Base-by-base conservation (phyloP, 352 stramenopile species). In the Saprolegnia parasitica region DNA sequence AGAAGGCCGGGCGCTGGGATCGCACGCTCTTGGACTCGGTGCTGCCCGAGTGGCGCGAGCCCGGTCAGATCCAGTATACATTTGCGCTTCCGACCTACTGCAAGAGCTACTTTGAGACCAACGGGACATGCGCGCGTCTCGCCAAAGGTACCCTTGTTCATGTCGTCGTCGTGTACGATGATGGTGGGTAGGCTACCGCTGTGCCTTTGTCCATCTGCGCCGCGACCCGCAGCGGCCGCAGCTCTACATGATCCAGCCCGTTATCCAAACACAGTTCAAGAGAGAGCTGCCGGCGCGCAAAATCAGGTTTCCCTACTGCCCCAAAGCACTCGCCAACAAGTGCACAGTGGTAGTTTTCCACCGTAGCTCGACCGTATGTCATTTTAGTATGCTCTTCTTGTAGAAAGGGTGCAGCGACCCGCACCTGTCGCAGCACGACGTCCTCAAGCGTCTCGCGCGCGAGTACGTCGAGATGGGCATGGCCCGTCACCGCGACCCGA, bases 51-150 rank as follows among this genome's bases (percentile, higher is more conserved):
- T 70, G 63, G 63, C 13, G 11, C 11, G 9, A 47, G 11, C 29
- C 46, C 4, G 18, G 20, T 15, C 63, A 70, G 39, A 62, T 70
- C 29, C 63, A 46, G 21, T 70, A 70, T 46, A 61, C 63, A n/a
- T 70, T 70, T 45, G 29, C 42, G n/a, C 5, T 55, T 0, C 45
- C 49, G 11, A 42, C 63, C 1, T 70, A 49, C 42, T 70, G 63
- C 47, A 49, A n/a, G n/a, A 70, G 54, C 46, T 70, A 70, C 42
- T 39, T 23, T 20, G 24, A 42, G 15, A 13, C 9, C 11, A 61
- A 61, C 29, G 63, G 45, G 4, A 49, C 16, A 5, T 70, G 63
- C 35, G 50, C 54, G 13, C 63, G 63, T 11, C 29, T 70, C 26
- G 15, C 46, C 18, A 18, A 40, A n/a, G 42, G 63, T 61, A 26